Conservation (phyloP, 2,329 filamentous ascomycete species). For the Aspergillus sojae region DNA sequence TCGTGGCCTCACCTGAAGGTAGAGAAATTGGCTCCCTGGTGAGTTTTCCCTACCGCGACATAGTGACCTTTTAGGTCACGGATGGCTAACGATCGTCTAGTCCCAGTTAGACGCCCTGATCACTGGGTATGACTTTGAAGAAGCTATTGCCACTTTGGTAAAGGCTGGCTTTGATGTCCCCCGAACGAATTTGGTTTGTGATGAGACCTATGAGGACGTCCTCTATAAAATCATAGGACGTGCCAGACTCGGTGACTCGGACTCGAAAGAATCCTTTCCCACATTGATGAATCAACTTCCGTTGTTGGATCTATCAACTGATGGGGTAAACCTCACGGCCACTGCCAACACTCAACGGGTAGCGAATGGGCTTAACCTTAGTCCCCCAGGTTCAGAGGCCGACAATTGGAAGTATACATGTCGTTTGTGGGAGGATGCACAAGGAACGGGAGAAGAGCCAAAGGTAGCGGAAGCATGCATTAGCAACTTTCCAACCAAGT, state of each 20-base stretch:
- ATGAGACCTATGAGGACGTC: neutral
- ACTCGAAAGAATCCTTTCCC: neutral
- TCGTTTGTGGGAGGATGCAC: neutral
- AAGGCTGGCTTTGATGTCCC: neutral
- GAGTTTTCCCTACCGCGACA: neutral
- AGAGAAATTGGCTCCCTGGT: neutral
- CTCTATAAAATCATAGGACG: neutral
- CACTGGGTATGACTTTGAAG: neutral
- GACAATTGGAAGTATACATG: neutral
- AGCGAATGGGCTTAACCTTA: neutral
- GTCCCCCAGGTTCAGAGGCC: neutral
- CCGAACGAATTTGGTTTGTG: neutral
- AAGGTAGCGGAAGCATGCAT: neutral
- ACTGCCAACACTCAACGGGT: neutral
- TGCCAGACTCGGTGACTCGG: neutral
- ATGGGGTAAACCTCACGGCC: neutral
- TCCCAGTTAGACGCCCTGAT: neutral
- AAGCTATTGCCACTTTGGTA: neutral
- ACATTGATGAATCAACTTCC: neutral
- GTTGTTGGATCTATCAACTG: neutral
- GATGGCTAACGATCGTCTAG: neutral
- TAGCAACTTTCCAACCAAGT: neutral
- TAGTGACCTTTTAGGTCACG: neutral
- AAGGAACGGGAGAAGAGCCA: neutral
- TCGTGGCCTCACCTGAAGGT: neutral